Conservation (phyloP, 148 eudicot species). For the Bassia scoparia region DNA sequence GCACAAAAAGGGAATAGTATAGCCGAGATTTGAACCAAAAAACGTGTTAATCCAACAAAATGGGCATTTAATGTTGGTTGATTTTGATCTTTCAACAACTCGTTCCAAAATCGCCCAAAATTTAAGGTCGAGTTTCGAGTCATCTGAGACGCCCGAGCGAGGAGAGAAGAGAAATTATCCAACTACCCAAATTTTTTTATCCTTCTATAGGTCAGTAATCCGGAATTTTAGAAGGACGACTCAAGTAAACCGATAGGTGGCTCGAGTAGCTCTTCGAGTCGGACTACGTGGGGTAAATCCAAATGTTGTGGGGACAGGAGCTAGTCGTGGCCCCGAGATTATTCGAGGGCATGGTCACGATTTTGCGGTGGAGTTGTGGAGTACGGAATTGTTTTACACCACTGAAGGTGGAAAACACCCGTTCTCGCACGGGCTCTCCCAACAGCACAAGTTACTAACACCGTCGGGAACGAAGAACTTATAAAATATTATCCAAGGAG, state of each 20-base stretch:
- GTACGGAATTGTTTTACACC: constrained; percentile 62
- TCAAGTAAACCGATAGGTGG: constrained; percentile 12
- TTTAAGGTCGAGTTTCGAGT: constrained; percentile 12
- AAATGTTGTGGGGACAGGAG: constrained; percentile 94
- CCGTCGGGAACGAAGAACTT: too few relatives aligned
- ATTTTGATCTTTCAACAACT: constrained; percentile 88
- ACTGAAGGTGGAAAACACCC: too few relatives aligned
- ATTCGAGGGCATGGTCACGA: constrained; percentile 68
- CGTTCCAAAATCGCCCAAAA: constrained; percentile 37
- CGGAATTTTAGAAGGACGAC: constrained; percentile 41
- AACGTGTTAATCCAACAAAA: constrained; percentile 69
- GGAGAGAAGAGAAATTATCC: constrained; percentile 22
- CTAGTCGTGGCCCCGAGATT: constrained; percentile 89
- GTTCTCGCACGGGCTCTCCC: too few relatives aligned
- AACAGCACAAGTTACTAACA: too few relatives aligned
- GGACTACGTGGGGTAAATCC: constrained; percentile 41
- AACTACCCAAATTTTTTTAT: constrained; percentile 7
- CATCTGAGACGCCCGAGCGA: constrained; percentile 17
- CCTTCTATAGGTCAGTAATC: constrained; percentile 49
- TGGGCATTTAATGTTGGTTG: constrained; percentile 84
- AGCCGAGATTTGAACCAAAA: constrained; percentile 88
- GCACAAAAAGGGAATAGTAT: constrained; percentile 73
- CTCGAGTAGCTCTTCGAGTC: constrained; percentile 32
- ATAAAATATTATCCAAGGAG: constrained; percentile 38
- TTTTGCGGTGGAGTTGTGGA: constrained; percentile 81